Evolutionary conservation across 169 alveolate genomes (phyloP).

Genomic region (Haemoproteus tartakovskyi): DNA sequence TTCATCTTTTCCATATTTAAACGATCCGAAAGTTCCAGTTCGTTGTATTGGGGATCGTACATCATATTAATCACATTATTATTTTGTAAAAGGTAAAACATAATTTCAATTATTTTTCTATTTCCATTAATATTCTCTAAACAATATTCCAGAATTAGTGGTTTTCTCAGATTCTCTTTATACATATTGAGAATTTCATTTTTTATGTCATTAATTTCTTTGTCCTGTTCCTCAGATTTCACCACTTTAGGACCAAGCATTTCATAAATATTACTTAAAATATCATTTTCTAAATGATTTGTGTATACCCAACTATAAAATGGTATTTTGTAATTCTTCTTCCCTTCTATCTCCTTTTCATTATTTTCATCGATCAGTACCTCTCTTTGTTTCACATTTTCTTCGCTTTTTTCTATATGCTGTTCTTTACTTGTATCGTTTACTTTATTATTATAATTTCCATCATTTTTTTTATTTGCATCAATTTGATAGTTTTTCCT

Average conservation of each 20-base stretch:
- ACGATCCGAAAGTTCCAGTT: not conserved
- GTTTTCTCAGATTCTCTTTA: constrained; percentile 3
- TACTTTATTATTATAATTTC: no score
- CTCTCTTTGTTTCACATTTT: not conserved
- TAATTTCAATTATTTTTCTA: constrained; percentile 26
- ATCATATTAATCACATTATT: constrained; percentile 1
- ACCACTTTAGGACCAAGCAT: not conserved
- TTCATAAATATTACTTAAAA: constrained; percentile 13
- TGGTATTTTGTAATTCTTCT: not conserved
- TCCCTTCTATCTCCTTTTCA: not conserved
- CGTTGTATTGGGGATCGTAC: not conserved
- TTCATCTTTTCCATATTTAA: constrained; percentile 16
- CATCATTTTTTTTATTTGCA: not conserved
- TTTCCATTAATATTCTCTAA: constrained; percentile 1
- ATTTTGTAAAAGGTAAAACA: constrained; percentile 21
- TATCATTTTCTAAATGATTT: constrained; percentile 3
- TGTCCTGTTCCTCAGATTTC: not conserved
- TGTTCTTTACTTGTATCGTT: no score
- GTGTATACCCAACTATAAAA: not conserved
- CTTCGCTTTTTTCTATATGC: not conserved
- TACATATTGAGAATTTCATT: constrained; percentile 19
- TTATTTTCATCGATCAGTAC: not conserved
- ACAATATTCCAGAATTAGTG: constrained; percentile 10
- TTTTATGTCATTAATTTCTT: constrained; percentile 27
- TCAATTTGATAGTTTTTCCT: not conserved